Evolutionary conservation across 179 eudicot species (phyloP).

Genomic region (Spergularia azorica): DNA sequence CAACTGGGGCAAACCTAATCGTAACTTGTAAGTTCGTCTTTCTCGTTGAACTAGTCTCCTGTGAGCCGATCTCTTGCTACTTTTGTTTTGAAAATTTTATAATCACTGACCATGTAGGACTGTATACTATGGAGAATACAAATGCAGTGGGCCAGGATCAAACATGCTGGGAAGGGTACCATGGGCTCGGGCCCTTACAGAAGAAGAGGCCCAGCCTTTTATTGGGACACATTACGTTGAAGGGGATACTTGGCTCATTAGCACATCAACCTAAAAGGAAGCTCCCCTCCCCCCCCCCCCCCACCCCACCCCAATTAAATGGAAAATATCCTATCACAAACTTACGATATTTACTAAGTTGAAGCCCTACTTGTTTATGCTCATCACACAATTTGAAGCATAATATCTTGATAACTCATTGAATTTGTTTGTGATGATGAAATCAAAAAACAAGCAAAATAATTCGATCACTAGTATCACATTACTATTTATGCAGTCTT

Average conservation of each 20-base stretch:
- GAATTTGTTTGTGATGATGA: too few species aligned
- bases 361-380: too few species aligned
- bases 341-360: neutral
- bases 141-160: conserved; percentile 76
- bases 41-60: too few species aligned
- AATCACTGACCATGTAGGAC: conserved; percentile 30
- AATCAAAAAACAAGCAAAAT: too few species aligned
- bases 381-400: too few species aligned
- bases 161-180: conserved; percentile 55
- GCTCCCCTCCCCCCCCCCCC: too few species aligned
- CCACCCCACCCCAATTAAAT: too few species aligned
- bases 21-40: conserved; percentile 41
- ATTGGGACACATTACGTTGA: conserved; percentile 48
- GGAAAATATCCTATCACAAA: neutral
- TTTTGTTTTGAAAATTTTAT: too few species aligned
- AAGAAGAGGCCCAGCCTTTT: conserved; percentile 67
- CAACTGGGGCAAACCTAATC: conserved; percentile 49
- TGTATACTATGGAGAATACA: conserved; percentile 74
- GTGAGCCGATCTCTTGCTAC: too few species aligned
- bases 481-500: too few species aligned
- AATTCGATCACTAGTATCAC: too few species aligned
- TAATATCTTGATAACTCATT: too few species aligned
- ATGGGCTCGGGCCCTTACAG: conserved; percentile 63
- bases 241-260: conserved; percentile 59
- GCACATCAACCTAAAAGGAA: conserved; percentile 18